Evolutionary conservation across 2,329 filamentous ascomycete species (phyloP).

Genomic region (Dichotomopilus funicola): DNA sequence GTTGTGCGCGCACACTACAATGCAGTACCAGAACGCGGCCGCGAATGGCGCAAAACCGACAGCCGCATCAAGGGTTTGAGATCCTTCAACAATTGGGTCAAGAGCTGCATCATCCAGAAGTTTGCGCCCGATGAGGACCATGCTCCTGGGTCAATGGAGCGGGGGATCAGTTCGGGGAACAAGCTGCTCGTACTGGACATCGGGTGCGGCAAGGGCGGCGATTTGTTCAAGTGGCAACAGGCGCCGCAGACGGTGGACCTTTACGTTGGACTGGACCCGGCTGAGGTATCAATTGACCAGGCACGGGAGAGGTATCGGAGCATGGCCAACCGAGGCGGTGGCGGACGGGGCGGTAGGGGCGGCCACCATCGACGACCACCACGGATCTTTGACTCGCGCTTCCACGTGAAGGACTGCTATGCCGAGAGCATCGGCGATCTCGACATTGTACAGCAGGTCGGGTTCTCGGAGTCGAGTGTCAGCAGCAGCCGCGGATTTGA

Average conservation of each 20-base stretch:
- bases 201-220: slow-evolving; percentile 94
- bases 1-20: slow-evolving; percentile 95
- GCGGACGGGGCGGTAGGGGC: slow-evolving; percentile 46
- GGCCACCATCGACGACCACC: slow-evolving; percentile 43
- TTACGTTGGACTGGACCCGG: slow-evolving; percentile 91
- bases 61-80: slow-evolving; percentile 92
- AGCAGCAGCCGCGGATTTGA: slow-evolving; percentile 77
- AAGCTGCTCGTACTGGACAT: slow-evolving; percentile 82
- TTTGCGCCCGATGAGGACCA: slow-evolving; percentile 79
- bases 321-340: slow-evolving; percentile 54
- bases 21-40: slow-evolving; percentile 82
- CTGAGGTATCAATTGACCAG: slow-evolving; percentile 86
- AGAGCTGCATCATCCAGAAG: slow-evolving; percentile 94
- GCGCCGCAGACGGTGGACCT: slow-evolving; percentile 86
- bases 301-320: slow-evolving; percentile 74
- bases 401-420: slow-evolving; percentile 89
- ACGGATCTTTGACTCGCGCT: slow-evolving; percentile 74
- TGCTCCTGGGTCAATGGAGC: slow-evolving; percentile 52
- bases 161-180: slow-evolving; percentile 42
- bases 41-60: slow-evolving; percentile 90
- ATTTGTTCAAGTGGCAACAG: slow-evolving; percentile 92
- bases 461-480: slow-evolving; percentile 65
- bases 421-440: slow-evolving; percentile 76
- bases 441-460: slow-evolving; percentile 75
- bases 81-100: slow-evolving; percentile 98